Evolutionary conservation across 371 early-diverging fungal species (phyloP), one percentile per base, ranked within the genome.

Genomic region (Syncephalastrum racemosum): DNA sequence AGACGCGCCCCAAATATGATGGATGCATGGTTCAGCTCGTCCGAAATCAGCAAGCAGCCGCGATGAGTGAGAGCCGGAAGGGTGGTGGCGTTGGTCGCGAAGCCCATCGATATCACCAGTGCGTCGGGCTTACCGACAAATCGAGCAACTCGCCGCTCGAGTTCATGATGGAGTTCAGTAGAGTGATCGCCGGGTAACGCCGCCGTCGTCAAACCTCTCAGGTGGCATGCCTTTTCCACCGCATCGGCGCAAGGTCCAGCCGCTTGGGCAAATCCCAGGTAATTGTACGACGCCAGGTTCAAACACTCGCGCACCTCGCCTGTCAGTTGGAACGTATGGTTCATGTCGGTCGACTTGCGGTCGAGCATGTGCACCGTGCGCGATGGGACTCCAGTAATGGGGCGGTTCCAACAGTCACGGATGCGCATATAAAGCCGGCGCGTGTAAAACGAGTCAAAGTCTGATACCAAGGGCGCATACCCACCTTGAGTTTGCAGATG

Each of bases 261-360:
- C 59, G 81, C 86, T 66, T 93, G 92, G 25, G 97, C 95, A 78
- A 99, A 99, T 1, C 99, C 99, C 39, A 99, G 87, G 70, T 99
- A 99, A 71, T 99, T 99, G 84, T 99, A 99, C 12, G 98, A 97
- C 10, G 95, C 92, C 64, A 99, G 79, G 69, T 99, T 99, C 59
- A 99, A 85, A 15, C 85, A 83, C 63, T 90, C 86, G 27, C 75
- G 85, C 41, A 75, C 83, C 18, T 74, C 85, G 42, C 99, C 99
- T 24, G 97, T 97, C 59, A 94, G 69, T 79, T 81, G 61, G 73
- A 95, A 96, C 6, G 95, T 86, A 40, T 80, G 76, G 77, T 97
- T 95, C 60, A 85, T 89, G 69, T 99, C 95, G 19, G 73, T 70
- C 39, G 90, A 86, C 23, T 77, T 77, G 46, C 99, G 88, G 39